These are phyloP conservation scores for Elsinoe ampelina DNA, from an alignment of 2,329 filamentous ascomycete species.

Conservation along the genomic window DNA sequence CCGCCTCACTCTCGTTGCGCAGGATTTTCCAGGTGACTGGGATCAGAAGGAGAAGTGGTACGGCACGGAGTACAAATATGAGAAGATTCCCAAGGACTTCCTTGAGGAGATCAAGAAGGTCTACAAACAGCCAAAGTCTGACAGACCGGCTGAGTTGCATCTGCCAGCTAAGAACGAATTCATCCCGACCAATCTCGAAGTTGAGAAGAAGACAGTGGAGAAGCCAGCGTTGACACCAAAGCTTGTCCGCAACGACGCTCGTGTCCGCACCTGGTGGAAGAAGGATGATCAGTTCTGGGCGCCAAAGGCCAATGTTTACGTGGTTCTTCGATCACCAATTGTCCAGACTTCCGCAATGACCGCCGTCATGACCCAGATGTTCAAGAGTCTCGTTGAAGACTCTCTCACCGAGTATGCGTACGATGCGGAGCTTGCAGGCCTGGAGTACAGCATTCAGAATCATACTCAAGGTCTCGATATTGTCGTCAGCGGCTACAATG, in stretches of 20 bases:
- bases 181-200: slow-evolving; percentile 83
- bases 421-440: slow-evolving; percentile 83
- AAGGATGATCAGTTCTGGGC: slow-evolving; percentile 99
- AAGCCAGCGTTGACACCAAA: slow-evolving; percentile 65
- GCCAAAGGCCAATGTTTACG: slow-evolving; percentile 78
- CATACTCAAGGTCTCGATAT: slow-evolving; percentile 67
- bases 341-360: slow-evolving; percentile 72
- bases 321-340: slow-evolving; percentile 70
- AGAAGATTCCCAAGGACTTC: slow-evolving; percentile 69
- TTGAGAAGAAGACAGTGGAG: slow-evolving; percentile 85
- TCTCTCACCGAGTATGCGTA: slow-evolving; percentile 89
- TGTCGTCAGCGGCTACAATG: slow-evolving; percentile 83
- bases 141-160: slow-evolving; percentile 63
- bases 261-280: slow-evolving; percentile 87
- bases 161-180: slow-evolving; percentile 93
- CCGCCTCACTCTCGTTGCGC: slow-evolving; percentile 71
- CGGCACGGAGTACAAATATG: slow-evolving; percentile 81
- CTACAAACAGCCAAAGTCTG: slow-evolving; percentile 42
- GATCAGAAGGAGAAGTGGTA: slow-evolving; percentile 94
- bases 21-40: slow-evolving; percentile 76
- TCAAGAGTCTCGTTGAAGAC: slow-evolving; percentile 78
- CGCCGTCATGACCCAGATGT: slow-evolving; percentile 67
- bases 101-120: slow-evolving; percentile 61
- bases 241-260: slow-evolving; percentile 73
- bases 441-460: slow-evolving; percentile 70